Conservation (phyloP, 306 rosid genomes). For the Oxytropis ochrocephala region DNA sequence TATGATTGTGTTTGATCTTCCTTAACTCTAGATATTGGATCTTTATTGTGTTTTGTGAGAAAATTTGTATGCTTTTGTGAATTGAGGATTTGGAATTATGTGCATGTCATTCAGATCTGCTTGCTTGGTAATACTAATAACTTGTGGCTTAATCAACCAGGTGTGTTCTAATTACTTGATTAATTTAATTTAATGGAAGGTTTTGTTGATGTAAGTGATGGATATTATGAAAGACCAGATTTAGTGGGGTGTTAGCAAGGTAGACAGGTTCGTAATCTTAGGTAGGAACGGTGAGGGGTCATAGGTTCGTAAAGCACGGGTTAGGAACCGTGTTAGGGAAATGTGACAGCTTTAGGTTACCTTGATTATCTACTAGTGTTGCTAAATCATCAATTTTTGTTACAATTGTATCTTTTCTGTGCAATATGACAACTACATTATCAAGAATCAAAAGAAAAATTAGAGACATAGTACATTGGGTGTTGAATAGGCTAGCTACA, state of each 20-base stretch:
- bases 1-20: not conserved
- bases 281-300: too few species aligned
- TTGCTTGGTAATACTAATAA: not conserved
- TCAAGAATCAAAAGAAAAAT: constrained; percentile 11
- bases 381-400: not conserved
- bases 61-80: not conserved
- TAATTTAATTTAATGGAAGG: not conserved
- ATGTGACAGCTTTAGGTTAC: not conserved
- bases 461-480: not conserved
- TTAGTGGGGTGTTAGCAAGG: not conserved
- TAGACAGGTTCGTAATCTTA: too few species aligned
- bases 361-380: not conserved
- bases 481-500: not conserved
- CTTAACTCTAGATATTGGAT: not conserved
- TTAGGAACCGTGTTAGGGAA: not conserved
- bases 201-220: constrained; percentile 8
- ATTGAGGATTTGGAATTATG: constrained; percentile 14
- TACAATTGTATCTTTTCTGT: not conserved
- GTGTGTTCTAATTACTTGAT: not conserved
- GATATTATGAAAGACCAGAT: not conserved
- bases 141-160: not conserved
- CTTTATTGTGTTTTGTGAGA: not conserved
- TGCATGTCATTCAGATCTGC: constrained; percentile 8
- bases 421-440: not conserved
- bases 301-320: too few species aligned